Evolutionary conservation across 1,284 basidiomycete genomes (phyloP).

Genomic region (Exobasidium rhododendri): DNA sequence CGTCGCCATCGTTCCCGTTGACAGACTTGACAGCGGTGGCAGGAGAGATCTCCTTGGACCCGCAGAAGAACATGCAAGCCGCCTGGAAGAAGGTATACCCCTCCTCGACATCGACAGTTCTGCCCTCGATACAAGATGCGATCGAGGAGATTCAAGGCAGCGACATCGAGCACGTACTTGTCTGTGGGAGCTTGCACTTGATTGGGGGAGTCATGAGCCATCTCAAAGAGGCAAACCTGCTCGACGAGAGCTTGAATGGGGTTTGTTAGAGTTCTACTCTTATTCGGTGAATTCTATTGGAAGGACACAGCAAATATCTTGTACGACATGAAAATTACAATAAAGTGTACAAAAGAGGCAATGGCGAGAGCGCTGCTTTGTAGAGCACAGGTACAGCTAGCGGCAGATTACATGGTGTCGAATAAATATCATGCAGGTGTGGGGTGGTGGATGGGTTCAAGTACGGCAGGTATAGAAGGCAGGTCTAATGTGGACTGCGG

Average conservation of each 20-base stretch:
- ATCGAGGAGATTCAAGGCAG: constrained; percentile 22
- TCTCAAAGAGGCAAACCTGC: constrained; percentile 12
- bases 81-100: constrained; percentile 1
- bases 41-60: constrained; percentile 1
- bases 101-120: constrained; percentile 59
- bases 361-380: too few relatives aligned
- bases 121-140: constrained; percentile 86
- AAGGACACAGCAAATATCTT: too few relatives aligned
- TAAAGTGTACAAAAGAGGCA: too few relatives aligned
- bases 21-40: constrained; percentile 4
- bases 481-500: too few relatives aligned
- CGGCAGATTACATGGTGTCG: too few relatives aligned
- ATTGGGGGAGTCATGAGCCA: constrained; percentile 83
- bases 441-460: too few relatives aligned
- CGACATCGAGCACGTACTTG: constrained; percentile 65
- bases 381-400: too few relatives aligned
- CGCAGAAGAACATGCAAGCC: constrained; percentile 3
- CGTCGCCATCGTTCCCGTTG: constrained; percentile 16
- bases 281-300: too few relatives aligned
- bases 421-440: too few relatives aligned
- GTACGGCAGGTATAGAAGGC: too few relatives aligned
- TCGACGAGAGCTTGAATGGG: constrained; percentile 1
- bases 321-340: too few relatives aligned
- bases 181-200: constrained; percentile 88
- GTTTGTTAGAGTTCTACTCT: too few relatives aligned